These are phyloP conservation scores for Aeminium ludgeri DNA, from an alignment of 495 filamentous ascomycete genomes.

Conservation along the genomic window DNA sequence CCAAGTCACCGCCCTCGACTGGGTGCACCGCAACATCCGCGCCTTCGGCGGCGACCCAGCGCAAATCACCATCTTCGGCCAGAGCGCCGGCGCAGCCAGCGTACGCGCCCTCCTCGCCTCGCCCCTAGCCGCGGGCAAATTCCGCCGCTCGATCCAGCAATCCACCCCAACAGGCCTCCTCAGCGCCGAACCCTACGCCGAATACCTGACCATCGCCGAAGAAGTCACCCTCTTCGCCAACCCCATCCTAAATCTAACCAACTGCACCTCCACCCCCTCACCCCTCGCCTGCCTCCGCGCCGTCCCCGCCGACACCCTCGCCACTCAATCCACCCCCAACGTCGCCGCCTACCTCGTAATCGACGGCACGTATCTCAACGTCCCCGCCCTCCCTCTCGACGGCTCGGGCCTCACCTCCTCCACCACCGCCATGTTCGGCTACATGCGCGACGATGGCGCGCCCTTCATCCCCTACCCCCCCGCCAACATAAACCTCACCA, in stretches of 20 bases:
- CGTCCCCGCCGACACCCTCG: constrained; percentile 23
- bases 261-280: constrained; percentile 27
- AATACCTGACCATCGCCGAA: constrained; percentile 32
- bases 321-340: constrained; percentile 5
- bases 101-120: constrained; percentile 19
- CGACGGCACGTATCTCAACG: constrained; percentile 31
- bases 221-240: constrained; percentile 24
- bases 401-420: constrained; percentile 15
- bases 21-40: constrained; percentile 24
- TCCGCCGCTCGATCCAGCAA: too few relatives aligned
- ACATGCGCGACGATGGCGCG: constrained; percentile 33
- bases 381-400: constrained; percentile 19
- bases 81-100: constrained; percentile 32
- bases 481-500: constrained; percentile 23
- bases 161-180: too few relatives aligned
- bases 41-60: constrained; percentile 26
- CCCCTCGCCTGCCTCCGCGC: constrained; percentile 31
- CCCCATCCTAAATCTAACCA: constrained; percentile 25
- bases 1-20: constrained; percentile 18
- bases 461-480: constrained; percentile 30
- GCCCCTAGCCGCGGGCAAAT: constrained; percentile 22
- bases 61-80: constrained; percentile 54
- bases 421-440: constrained; percentile 31
- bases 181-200: too few relatives aligned
- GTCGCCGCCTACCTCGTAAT: constrained; percentile 28